Conservation (phyloP, 768 basidiomycete genomes). For the Tulasnella sp. region DNA sequence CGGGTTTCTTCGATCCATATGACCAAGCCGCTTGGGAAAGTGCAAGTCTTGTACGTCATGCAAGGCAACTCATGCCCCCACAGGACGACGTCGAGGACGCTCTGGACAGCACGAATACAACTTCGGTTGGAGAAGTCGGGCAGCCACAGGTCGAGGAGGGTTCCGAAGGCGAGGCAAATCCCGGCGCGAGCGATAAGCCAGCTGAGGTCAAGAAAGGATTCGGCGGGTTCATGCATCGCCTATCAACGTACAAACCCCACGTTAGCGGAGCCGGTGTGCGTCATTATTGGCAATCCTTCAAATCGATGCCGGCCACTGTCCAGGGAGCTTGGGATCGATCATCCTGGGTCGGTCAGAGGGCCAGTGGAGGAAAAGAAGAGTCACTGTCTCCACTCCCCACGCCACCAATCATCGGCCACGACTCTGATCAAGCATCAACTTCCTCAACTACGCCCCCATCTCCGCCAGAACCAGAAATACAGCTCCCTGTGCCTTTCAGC, state of each 20-base stretch:
- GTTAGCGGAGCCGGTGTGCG: not conserved
- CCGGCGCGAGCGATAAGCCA: not conserved
- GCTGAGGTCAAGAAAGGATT: not conserved
- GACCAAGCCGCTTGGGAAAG: conserved; percentile 69
- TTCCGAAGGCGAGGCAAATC: not conserved
- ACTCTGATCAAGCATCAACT: not conserved
- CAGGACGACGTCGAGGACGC: not conserved
- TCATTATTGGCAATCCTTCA: not conserved
- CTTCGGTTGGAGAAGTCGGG: not conserved
- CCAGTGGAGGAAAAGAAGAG: not conserved
- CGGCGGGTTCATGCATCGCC: not conserved
- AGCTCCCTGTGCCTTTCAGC: conserved; percentile 23
- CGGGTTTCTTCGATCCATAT: conserved; percentile 60
- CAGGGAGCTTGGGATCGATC: not conserved
- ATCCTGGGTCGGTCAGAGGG: not conserved
- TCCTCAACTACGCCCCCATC: not conserved
- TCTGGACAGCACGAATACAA: not conserved
- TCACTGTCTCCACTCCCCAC: not conserved
- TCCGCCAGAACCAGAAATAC: not conserved
- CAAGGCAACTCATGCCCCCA: conserved; percentile 31
- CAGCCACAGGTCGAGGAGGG: not conserved
- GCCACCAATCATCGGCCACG: not conserved
- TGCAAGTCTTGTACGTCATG: conserved; percentile 41
- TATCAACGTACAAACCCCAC: not conserved
- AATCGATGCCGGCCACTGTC: not conserved